phyloP scores from a whole-genome alignment of 768 basidiomycete genomes.

The Fistulinella prunicolor region DNA sequence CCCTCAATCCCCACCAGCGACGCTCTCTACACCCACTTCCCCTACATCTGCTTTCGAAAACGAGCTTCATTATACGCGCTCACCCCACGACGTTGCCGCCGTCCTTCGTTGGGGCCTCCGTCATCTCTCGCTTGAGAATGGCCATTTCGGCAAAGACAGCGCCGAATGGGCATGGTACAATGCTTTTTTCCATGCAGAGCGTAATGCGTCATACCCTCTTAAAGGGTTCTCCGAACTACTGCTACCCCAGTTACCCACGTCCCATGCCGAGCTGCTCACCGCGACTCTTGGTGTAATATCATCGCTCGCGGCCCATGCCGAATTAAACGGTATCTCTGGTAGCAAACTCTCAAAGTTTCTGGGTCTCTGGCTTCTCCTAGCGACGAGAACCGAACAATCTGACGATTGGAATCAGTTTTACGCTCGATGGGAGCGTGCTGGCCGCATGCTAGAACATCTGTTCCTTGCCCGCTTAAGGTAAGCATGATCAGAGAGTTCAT shows the following conservation, averaged over 20 bases:
- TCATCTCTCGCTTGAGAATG: constrained; percentile 61
- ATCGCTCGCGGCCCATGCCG: constrained; percentile 68
- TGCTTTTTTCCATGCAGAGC: constrained; percentile 59
- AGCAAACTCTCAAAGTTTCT: constrained; percentile 73
- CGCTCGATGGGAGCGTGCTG: constrained; percentile 69
- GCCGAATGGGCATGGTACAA: constrained; percentile 66
- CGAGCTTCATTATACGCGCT: constrained; percentile 61
- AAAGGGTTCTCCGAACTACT: constrained; percentile 62
- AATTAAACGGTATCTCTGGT: constrained; percentile 69
- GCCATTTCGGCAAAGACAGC: constrained; percentile 55
- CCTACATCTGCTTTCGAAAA: constrained; percentile 55
- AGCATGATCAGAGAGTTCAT: constrained; percentile 7
- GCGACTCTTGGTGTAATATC: constrained; percentile 61
- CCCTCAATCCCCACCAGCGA: constrained; percentile 42
- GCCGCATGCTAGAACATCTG: constrained; percentile 71
- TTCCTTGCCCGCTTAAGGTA: constrained; percentile 74
- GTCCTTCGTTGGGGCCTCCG: constrained; percentile 80
- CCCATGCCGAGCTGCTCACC: constrained; percentile 57
- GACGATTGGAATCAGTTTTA: constrained; percentile 70
- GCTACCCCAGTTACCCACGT: constrained; percentile 53
- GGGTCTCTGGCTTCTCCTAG: constrained; percentile 68
- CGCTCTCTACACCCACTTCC: constrained; percentile 50
- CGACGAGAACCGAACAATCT: constrained; percentile 42
- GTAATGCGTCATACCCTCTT: constrained; percentile 53
- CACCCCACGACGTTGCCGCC: constrained; percentile 75